Percentiles rank a stretch among this genome's conserved stretches.
Evolutionary conservation across 2,329 filamentous ascomycete species (phyloP).

Genomic region (Talaromyces albobiverticillius): DNA sequence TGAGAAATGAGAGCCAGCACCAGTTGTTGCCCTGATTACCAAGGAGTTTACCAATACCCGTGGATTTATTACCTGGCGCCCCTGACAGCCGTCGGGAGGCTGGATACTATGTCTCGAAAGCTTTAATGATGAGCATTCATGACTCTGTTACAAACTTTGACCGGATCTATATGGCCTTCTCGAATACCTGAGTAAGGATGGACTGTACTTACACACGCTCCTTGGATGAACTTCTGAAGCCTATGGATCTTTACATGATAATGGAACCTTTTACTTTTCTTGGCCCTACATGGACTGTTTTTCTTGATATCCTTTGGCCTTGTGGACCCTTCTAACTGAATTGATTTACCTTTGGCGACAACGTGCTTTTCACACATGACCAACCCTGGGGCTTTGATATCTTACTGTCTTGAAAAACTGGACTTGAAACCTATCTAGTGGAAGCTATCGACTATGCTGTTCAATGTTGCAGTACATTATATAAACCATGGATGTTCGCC

Average conservation of each 20-base stretch:
- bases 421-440: neutral
- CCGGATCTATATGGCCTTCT: constrained; percentile 9
- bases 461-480: constrained; percentile 10
- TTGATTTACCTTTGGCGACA: neutral
- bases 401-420: no score
- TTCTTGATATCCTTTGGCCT: constrained; percentile 10
- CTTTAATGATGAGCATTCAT: constrained; percentile 17
- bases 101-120: constrained; percentile 30
- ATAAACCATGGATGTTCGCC: neutral
- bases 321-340: constrained; percentile 10
- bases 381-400: no score
- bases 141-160: constrained; percentile 4
- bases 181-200: constrained; percentile 12
- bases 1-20: constrained; percentile 16
- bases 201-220: constrained; percentile 3
- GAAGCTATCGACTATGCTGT: neutral
- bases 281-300: constrained; percentile 5
- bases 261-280: constrained; percentile 5
- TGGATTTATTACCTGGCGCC: constrained; percentile 4
- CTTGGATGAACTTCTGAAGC: neutral
- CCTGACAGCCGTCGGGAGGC: constrained; percentile 31
- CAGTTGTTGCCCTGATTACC: constrained; percentile 17
- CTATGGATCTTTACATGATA: constrained; percentile 1
- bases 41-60: constrained; percentile 24
- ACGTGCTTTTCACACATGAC: neutral